These are phyloP conservation scores for Seiridium unicorne DNA, from an alignment of 2,329 filamentous ascomycete genomes.

Conservation along the genomic window DNA sequence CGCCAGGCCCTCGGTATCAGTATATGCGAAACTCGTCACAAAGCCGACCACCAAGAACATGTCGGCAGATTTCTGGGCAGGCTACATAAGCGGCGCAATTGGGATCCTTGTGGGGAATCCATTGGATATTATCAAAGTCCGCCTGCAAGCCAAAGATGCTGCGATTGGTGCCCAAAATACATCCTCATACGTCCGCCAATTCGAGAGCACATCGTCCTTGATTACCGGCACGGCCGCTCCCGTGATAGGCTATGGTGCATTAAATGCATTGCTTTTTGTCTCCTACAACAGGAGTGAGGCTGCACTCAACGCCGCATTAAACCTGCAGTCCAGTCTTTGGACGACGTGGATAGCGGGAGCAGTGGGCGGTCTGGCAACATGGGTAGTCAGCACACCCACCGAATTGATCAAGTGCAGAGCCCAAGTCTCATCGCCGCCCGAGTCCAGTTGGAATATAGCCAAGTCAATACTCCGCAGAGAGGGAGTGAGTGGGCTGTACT, in stretches of 20 bases:
- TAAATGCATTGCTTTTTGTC: slow-evolving; percentile 88
- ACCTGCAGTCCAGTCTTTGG: slow-evolving; percentile 47
- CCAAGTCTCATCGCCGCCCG: slow-evolving; percentile 55
- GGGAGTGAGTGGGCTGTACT: slow-evolving; percentile 72
- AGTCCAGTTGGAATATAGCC: slow-evolving; percentile 64
- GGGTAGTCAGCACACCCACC: slow-evolving; percentile 82
- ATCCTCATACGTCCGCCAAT: slow-evolving; percentile 26
- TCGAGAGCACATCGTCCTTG: slow-evolving; percentile 36
- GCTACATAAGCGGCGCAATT: slow-evolving; percentile 38
- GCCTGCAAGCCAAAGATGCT: slow-evolving; percentile 64
- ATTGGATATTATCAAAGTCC: slow-evolving; percentile 69
- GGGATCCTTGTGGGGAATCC: slow-evolving; percentile 90
- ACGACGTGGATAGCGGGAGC: slow-evolving; percentile 80
- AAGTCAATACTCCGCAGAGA: slow-evolving; percentile 55
- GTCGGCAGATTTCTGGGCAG: slow-evolving; percentile 92
- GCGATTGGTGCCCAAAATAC: slow-evolving; percentile 19
- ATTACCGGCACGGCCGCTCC: slow-evolving; percentile 76
- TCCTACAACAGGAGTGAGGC: slow-evolving; percentile 83
- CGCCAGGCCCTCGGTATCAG: not conserved
- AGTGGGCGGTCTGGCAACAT: slow-evolving; percentile 78
- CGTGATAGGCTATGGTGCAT: slow-evolving; percentile 82
- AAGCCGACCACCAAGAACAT: slow-evolving; percentile 40
- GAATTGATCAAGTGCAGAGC: slow-evolving; percentile 89
- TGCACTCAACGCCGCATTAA: slow-evolving; percentile 46
- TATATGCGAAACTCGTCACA: not conserved